Evolutionary conservation across 2,329 filamentous ascomycete species (phyloP), one percentile per base, ranked within the genome.

Genomic region (Mycosphaerella arachidis): DNA sequence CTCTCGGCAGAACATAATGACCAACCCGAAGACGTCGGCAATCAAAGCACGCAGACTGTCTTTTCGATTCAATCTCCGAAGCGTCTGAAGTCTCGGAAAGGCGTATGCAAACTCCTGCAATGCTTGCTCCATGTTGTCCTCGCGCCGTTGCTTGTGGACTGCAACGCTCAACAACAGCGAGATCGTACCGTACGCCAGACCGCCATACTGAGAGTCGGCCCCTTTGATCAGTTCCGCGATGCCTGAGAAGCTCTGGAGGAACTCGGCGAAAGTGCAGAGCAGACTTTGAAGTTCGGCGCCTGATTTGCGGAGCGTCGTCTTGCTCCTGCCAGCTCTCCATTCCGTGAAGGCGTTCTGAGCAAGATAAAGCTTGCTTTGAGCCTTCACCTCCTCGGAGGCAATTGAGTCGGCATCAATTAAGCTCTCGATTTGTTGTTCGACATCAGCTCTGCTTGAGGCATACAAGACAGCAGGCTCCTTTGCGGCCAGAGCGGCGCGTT

Each of bases 191-290:
- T 54, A 63, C 2, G 58, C 58, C 2, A 61, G 29, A 12, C 59
- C 61, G 8, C 61, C 61, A 48, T 56, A 61, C 27, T 58, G 58
- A 24, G 55, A 35, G 31, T 61, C 59, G 4, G 61, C 58, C 10
- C 51, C 52, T 43, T 56, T 52, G 31, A 55, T 46, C 10, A 63
- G 27, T 27, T 58, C 46, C 5, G 43, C 58, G 16, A 63, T 31
- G 29, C 61, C 61, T 20, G 55, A 56, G 43, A 61, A 63, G 52
- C 33, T 58, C n/a, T 58, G 58, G 20, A 63, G 35, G 43, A 63
- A 63, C 6, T 52, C 31, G 4, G 50, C 30, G n/a, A 63, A 55
- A n/a, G 46, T 52, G 8, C 16, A 33, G 18, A 61, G 29, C 31
- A 53, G 48, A 16, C 24, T 27, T 45, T 62, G 59, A 8, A 53